Percentiles rank a stretch among this genome's conserved stretches.
Conservation (phyloP, 2,329 filamentous ascomycete species). For the Orbilia brochopaga region DNA sequence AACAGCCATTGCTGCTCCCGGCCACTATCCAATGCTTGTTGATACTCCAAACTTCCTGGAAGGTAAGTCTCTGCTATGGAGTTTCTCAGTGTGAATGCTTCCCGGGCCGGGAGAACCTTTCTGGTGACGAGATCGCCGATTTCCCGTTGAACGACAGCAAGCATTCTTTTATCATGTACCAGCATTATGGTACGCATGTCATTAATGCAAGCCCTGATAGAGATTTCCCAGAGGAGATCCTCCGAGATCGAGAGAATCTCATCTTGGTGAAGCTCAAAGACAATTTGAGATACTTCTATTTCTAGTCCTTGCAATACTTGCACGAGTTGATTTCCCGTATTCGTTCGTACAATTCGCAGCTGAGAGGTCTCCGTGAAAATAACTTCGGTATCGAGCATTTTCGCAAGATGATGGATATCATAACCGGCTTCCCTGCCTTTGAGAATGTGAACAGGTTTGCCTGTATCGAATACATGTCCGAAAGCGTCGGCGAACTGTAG, state of each 20-base stretch:
- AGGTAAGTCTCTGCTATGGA: conserved; percentile 57
- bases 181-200: conserved; percentile 59
- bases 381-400: conserved; percentile 3
- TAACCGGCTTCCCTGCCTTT: conserved; percentile 58
- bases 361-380: conserved; percentile 54
- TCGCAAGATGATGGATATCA: conserved; percentile 58
- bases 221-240: conserved; percentile 57
- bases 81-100: conserved; percentile 53
- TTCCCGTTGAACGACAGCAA: conserved; percentile 59
- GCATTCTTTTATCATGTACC: conserved; percentile 60
- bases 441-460: conserved; percentile 57
- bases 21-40: conserved; percentile 37
- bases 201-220: conserved; percentile 58
- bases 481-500: conserved; percentile 57
- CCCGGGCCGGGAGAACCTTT: conserved; percentile 5
- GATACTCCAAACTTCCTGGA: conserved; percentile 55
- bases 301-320: conserved; percentile 54
- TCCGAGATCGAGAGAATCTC: conserved; percentile 57
- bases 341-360: conserved; percentile 16
- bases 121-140: conserved; percentile 52
- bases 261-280: conserved; percentile 59
- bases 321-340: conserved; percentile 14
- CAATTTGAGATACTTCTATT: conserved; percentile 57
- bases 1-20: conserved; percentile 56
- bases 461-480: conserved; percentile 56